Conservation (phyloP, 192 early-diverging fungal species). For the Lobosporangium transversale region DNA sequence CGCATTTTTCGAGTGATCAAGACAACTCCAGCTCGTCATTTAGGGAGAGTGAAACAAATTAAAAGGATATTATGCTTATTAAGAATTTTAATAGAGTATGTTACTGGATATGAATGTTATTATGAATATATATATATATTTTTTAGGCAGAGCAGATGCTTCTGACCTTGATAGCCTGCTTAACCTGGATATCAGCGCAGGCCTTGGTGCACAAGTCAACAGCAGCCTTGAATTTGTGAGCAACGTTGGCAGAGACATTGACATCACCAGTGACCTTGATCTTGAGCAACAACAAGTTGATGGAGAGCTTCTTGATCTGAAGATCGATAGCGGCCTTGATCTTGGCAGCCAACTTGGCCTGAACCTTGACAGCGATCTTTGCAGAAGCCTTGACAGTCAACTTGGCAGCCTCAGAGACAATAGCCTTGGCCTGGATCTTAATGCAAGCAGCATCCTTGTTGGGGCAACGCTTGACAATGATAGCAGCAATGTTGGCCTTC, state of each 20-base stretch:
- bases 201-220: slow-evolving; percentile 30
- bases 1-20: no score
- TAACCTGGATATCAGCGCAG: slow-evolving; percentile 29
- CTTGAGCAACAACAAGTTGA: slow-evolving; percentile 50
- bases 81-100: no score
- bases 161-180: slow-evolving; percentile 37
- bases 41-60: no score
- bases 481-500: slow-evolving; percentile 43
- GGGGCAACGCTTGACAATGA: slow-evolving; percentile 48
- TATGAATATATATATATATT: no score
- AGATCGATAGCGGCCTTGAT: slow-evolving; percentile 44
- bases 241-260: slow-evolving; percentile 21
- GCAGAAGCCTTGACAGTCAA: slow-evolving; percentile 49
- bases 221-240: slow-evolving; percentile 39
- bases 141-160: slow-evolving; percentile 23
- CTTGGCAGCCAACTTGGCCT: slow-evolving; percentile 30
- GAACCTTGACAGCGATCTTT: slow-evolving; percentile 35
- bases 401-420: slow-evolving; percentile 39
- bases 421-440: slow-evolving; percentile 36
- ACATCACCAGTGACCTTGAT: slow-evolving; percentile 41
- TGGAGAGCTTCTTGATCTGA: slow-evolving; percentile 50
- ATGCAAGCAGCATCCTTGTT: slow-evolving; percentile 41
- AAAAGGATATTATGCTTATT: no score
- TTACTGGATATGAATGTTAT: no score
- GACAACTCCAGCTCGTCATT: no score